Evolutionary conservation across 345 rosid species (phyloP).

Genomic region (Salix suchowensis): DNA sequence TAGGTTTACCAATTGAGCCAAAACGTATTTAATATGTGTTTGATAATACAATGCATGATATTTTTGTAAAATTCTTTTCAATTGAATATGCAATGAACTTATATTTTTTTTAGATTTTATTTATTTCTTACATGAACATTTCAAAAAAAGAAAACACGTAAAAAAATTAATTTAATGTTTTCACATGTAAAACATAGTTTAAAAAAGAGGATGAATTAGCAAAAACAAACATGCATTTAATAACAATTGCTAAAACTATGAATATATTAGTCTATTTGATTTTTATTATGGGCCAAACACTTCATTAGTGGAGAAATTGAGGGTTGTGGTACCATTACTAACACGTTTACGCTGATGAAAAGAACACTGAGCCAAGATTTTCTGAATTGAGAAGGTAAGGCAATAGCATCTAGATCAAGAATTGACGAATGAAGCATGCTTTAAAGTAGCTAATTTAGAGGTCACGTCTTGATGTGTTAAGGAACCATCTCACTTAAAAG

Average conservation of each 20-base stretch:
- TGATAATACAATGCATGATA: no score
- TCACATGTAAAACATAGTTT: no score
- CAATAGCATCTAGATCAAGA: background rate
- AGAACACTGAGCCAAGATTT: background rate
- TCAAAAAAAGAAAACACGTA: no score
- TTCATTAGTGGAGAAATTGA: background rate
- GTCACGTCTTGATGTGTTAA: background rate
- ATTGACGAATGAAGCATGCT: background rate
- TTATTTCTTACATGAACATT: no score
- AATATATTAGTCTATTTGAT: background rate
- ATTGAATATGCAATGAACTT: no score
- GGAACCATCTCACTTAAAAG: no score
- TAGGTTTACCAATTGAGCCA: accelerated
- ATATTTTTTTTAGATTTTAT: no score
- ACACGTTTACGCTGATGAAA: background rate
- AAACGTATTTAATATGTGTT: no score
- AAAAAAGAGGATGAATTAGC: no score
- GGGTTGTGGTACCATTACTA: background rate
- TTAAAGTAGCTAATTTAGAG: background rate
- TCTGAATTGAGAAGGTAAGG: background rate
- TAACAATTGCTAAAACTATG: background rate
- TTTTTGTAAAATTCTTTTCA: no score
- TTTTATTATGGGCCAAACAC: background rate
- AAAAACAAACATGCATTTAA: no score
- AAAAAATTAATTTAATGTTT: no score